These are phyloP conservation scores for Suhomyces terraborum DNA, from an alignment of 1,139 yeast genomes.

Conservation along the genomic window DNA sequence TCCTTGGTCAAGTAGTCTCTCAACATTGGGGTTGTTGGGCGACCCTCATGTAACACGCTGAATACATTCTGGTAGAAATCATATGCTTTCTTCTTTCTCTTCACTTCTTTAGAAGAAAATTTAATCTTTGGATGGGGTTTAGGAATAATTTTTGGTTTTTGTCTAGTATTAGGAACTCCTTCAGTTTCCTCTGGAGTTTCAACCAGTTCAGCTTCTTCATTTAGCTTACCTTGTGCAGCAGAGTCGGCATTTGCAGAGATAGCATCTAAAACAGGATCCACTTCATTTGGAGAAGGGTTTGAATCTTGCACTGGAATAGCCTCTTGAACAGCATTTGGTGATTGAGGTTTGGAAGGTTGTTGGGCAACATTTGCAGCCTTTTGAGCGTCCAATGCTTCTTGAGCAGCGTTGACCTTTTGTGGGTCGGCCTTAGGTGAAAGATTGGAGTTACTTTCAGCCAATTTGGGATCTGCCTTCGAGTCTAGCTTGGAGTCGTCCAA, in stretches of 20 bases:
- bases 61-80: constrained; percentile 40
- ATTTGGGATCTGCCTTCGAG: constrained; percentile 1
- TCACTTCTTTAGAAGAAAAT: constrained; percentile 10
- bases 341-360: neutral
- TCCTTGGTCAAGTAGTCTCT: constrained; percentile 39
- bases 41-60: constrained; percentile 37
- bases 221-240: neutral
- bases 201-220: neutral
- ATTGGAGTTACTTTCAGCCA: neutral
- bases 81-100: constrained; percentile 14
- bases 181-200: neutral
- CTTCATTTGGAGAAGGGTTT: neutral
- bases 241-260: neutral
- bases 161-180: constrained; percentile 1
- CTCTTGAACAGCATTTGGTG: neutral
- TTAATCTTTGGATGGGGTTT: constrained; percentile 10
- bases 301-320: neutral
- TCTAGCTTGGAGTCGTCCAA: neutral
- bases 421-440: constrained; percentile 2
- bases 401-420: constrained; percentile 2
- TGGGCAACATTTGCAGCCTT: neutral
- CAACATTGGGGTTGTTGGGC: constrained; percentile 37
- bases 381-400: neutral
- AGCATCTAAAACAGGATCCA: neutral
- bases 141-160: constrained; percentile 4